Evolutionary conservation across 129 eudicot species (phyloP), one percentile per base, ranked within the genome.

Genomic region (Erigeron canadensis): DNA sequence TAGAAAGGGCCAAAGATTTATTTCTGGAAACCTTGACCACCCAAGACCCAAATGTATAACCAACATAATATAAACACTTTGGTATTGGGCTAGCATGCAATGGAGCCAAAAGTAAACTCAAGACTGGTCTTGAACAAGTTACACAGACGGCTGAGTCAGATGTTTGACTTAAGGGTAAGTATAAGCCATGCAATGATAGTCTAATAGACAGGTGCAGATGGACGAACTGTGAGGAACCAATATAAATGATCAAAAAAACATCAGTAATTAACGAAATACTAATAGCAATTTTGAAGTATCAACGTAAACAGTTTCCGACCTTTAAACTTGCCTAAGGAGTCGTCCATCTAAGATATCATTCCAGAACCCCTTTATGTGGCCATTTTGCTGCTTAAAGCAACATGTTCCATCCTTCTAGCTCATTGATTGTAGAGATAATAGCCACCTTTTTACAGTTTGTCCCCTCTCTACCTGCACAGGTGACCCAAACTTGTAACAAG

Each of bases 301-400:
- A 22, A 2, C 39, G 64, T 28, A 19, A 23, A 23, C 64, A 11
- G 38, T 4, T 55, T 10, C 21, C 28, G n/a, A 93, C 98, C 98
- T 90, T 94, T 94, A 17, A 93, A 8, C 82, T 92, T 92, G 87
- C 42, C 77, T 17, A 89, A 81, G 72, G 79, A 87, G 51, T 89
- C 75, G 28, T 93, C 98, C 41, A 85, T 75, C 41, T 89, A 95
- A 78, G 91, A 70, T 78, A 62, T 79, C 69, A 80, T 53, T 60
- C 88, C 93, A 78, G 82, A 89, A 45, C 68, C 65, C 58, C 82
- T 62, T 54, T 88, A 82, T 66, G 77, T 82, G 66, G 79, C 75
- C 75, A 78, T 70, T 45, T 95, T 97, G 68, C 82, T 90, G 37
- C 87, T 76, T 75, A 44, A 94, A 90, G 34, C 82, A 67, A 10